A percentile compares a stretch with the other conserved stretches of the same genome.
Evolutionary conservation across 495 filamentous ascomycete species (phyloP).

Genomic region (Penicillium ochrochloron): DNA sequence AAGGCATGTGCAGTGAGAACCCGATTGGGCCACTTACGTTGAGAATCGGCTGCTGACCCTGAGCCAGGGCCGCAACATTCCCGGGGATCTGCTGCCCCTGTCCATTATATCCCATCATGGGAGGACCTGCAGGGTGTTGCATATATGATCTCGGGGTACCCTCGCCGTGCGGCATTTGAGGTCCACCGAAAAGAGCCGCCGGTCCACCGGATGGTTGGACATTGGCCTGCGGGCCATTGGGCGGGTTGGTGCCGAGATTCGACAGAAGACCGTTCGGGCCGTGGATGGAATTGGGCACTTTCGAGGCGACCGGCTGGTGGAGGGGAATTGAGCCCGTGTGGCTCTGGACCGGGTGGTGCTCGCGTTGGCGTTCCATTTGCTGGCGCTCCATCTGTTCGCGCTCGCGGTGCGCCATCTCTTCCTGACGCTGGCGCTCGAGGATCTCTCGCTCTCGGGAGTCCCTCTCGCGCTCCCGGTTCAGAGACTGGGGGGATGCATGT

Average conservation of each 20-base stretch:
- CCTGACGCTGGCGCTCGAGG: constrained; percentile 56
- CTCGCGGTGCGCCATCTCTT: constrained; percentile 62
- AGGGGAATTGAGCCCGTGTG: constrained; percentile 82
- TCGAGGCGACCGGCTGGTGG: constrained; percentile 87
- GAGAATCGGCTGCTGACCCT: constrained; percentile 94
- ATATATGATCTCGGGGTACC: constrained; percentile 64
- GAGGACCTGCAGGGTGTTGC: constrained; percentile 63
- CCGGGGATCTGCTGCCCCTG: constrained; percentile 53
- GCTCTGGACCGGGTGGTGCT: constrained; percentile 78
- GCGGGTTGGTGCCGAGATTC: constrained; percentile 65
- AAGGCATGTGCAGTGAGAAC: constrained; percentile 3
- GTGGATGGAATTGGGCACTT: constrained; percentile 78
- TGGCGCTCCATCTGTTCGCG: constrained; percentile 74
- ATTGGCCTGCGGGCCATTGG: constrained; percentile 54
- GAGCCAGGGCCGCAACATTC: constrained; percentile 64
- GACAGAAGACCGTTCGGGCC: constrained; percentile 85
- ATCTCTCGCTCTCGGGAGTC: constrained; percentile 56
- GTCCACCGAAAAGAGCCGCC: constrained; percentile 67
- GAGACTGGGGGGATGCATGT: constrained; percentile 54
- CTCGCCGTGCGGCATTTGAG: constrained; percentile 60
- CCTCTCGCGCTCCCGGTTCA: constrained; percentile 58
- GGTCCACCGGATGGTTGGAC: constrained; percentile 70
- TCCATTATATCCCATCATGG: constrained; percentile 63
- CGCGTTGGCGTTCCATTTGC: constrained; percentile 56
- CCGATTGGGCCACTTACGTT: constrained; percentile 66